Conservation (phyloP, 805 yeast genomes). For the Barnettozyma californica region DNA sequence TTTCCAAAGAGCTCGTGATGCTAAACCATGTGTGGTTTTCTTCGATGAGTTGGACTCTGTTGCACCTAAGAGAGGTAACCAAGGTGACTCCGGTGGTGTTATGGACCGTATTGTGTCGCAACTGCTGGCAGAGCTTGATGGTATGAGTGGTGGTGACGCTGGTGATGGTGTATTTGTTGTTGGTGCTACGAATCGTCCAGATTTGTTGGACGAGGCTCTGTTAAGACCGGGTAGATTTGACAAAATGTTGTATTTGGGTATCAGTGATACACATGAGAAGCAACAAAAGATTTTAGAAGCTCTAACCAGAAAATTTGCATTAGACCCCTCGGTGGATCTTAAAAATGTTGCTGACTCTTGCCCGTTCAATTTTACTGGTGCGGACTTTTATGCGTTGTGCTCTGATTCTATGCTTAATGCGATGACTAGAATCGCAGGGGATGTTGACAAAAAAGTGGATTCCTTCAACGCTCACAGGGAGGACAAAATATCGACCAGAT, state of each 20-base stretch:
- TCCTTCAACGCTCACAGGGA: slow-evolving; percentile 39
- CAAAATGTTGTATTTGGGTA: slow-evolving; percentile 89
- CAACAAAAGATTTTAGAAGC: slow-evolving; percentile 85
- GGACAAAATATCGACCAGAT: slow-evolving; percentile 53
- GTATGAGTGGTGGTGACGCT: slow-evolving; percentile 79
- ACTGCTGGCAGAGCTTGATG: slow-evolving; percentile 89
- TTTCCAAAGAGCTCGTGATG: slow-evolving; percentile 91
- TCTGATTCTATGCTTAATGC: slow-evolving; percentile 96
- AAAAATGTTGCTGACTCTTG: slow-evolving; percentile 57
- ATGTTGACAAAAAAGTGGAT: slow-evolving; percentile 62
- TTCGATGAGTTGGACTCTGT: slow-evolving; percentile 97
- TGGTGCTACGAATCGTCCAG: slow-evolving; percentile 98
- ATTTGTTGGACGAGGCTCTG: slow-evolving; percentile 87
- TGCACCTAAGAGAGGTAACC: slow-evolving; percentile 97
- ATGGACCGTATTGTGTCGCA: slow-evolving; percentile 99
- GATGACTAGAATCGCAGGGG: slow-evolving; percentile 82
- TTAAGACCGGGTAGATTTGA: slow-evolving; percentile 94
- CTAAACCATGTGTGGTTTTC: slow-evolving; percentile 95
- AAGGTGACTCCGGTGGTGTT: slow-evolving; percentile 98
- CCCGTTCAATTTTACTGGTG: slow-evolving; percentile 93
- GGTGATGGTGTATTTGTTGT: slow-evolving; percentile 92
- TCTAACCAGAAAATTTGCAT: slow-evolving; percentile 72
- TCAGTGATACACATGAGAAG: slow-evolving; percentile 84
- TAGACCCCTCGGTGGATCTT: slow-evolving; percentile 58
- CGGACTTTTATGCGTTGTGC: slow-evolving; percentile 94